Base-by-base conservation (phyloP, 2,329 filamentous ascomycete species). In the Penicillium sp. region DNA sequence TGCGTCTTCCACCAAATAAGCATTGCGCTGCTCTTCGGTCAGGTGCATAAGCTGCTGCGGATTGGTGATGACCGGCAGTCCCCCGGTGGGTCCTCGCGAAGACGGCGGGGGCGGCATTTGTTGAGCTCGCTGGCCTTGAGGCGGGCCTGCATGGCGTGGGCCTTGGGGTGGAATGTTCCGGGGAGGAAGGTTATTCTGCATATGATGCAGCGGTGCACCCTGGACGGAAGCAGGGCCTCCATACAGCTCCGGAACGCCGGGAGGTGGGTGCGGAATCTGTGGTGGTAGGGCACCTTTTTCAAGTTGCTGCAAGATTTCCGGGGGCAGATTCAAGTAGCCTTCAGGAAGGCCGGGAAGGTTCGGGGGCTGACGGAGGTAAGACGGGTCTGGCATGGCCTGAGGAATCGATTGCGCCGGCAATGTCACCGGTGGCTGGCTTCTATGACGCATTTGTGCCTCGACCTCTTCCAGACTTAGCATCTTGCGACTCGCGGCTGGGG, bases 391-490 rank as follows among this genome's bases (percentile, higher is more conserved):
- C 37, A 59, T 48, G 10, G 50, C 51, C 19, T 55, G 58, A 10
- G 58, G 57, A 23, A 60, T 48, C 4, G 60, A 55, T 21, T 60
- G 50, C 5, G 59, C 49, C 18, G 57, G 54, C 19, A 57, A 45
- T 16, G 48, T 26, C 38, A 51, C 41, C 35, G 51, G 32, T 41
- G 60, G 48, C 10, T 53, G 57, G 37, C 79, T 70, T 53, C 90
- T 84, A 21, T 79, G 76, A 45, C 86, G 81, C 84, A 98, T 90
- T 50, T 88, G 83, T 38, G 91, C 91, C 70, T 98, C 93, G 14
- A 98, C 90, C 70, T 98, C 93, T 63, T 97, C 93, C 58, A 98
- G 67, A 57, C 88, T 97, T 85, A 98, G 83, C 70, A 96, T 84
- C 72, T 90, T 96, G 58, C 81, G 28, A 76, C 56, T 32, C 29